A percentile compares a stretch with the other conserved stretches of the same genome.
These are phyloP conservation scores for Fraxinus platypoda DNA, from an alignment of 305 asterid species.

Conservation along the genomic window DNA sequence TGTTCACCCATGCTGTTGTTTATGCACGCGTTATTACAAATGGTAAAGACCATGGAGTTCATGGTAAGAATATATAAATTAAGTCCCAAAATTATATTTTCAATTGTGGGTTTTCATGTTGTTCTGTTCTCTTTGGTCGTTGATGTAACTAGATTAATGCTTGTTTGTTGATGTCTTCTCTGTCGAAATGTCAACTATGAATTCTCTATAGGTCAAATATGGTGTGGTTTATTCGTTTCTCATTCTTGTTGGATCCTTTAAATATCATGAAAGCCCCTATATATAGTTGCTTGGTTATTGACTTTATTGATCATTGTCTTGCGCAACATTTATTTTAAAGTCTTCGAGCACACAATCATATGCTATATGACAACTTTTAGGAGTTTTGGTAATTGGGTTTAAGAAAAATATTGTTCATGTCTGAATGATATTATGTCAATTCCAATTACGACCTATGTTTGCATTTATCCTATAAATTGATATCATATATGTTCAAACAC, in stretches of 20 bases:
- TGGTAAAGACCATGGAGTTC: slow-evolving; percentile 82
- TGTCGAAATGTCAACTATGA: not conserved
- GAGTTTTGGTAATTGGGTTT: not conserved
- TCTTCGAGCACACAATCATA: not conserved
- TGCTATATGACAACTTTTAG: not conserved
- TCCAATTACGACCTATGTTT: no score
- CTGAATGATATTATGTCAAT: no score
- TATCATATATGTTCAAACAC: no score
- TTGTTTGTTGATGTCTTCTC: not conserved
- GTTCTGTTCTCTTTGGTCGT: not conserved
- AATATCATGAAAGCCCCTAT: not conserved
- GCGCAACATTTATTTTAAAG: not conserved
- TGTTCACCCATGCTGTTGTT: slow-evolving; percentile 83
- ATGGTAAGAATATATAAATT: slow-evolving; percentile 50
- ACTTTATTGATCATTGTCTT: not conserved
- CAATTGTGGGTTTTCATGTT: no score
- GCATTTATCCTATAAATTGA: no score
- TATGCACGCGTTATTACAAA: slow-evolving; percentile 82
- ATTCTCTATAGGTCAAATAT: not conserved
- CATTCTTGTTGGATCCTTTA: not conserved
- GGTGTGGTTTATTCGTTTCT: not conserved
- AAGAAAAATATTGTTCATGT: no score
- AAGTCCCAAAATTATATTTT: no score
- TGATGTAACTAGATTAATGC: not conserved
- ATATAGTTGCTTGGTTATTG: not conserved